A percentile compares a stretch with the other conserved stretches of the same genome.
Evolutionary conservation across 495 filamentous ascomycete genomes (phyloP).

Genomic region (Massariosphaeria phaeospora): DNA sequence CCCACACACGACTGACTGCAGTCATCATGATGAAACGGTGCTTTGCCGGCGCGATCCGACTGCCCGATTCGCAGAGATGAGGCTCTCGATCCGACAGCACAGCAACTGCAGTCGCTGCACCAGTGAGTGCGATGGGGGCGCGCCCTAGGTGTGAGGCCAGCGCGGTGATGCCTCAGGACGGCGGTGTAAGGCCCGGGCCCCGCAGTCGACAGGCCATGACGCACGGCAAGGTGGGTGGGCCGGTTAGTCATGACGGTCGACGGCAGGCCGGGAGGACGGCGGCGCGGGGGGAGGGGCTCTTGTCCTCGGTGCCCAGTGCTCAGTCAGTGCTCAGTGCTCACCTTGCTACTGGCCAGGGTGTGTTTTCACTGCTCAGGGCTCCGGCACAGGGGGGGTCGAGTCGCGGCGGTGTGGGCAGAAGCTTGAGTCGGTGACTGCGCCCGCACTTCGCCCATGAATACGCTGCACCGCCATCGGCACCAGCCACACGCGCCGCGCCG

Average conservation of each 20-base stretch:
- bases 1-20: slow-evolving; percentile 23
- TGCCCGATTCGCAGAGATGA: too few species aligned
- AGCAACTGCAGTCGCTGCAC: too few species aligned
- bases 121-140: slow-evolving; percentile 1
- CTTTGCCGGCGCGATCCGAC: too few species aligned
- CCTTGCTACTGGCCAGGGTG: too few species aligned
- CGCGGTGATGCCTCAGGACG: slow-evolving; percentile 22
- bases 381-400: background rate
- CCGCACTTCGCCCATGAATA: background rate
- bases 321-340: background rate
- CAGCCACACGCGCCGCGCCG: background rate
- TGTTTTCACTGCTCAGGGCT: too few species aligned
- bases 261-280: background rate
- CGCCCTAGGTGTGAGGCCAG: background rate
- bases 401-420: slow-evolving; percentile 23
- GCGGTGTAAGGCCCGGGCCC: slow-evolving; percentile 26
- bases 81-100: too few species aligned
- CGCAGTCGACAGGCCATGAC: background rate
- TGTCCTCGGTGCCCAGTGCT: background rate
- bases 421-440: slow-evolving; percentile 22
- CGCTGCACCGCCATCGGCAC: too few species aligned
- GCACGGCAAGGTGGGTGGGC: slow-evolving; percentile 1
- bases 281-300: background rate
- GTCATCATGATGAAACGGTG: slow-evolving; percentile 26
- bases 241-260: slow-evolving; percentile 17